Conservation (phyloP, 192 early-diverging fungal species). For the Coemansia guatemalensis region DNA sequence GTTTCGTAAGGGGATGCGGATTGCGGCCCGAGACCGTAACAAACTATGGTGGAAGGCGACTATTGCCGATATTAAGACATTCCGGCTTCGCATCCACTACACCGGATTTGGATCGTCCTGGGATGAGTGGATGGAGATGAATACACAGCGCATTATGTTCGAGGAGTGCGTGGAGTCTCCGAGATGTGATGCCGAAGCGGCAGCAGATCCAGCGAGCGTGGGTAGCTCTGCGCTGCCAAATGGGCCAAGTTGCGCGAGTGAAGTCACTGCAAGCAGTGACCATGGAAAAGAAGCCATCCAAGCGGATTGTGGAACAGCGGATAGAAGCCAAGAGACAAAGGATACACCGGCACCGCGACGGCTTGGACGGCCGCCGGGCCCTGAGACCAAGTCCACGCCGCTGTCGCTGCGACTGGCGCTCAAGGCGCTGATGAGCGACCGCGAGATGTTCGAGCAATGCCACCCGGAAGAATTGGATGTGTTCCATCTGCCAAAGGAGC, state of each 20-base stretch:
- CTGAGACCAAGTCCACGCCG: conserved; percentile 22
- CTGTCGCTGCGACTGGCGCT: conserved; percentile 40
- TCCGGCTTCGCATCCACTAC: conserved; percentile 62
- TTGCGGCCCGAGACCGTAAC: conserved; percentile 61
- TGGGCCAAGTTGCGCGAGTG: neutral
- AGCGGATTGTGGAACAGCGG: neutral
- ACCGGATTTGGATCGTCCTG: conserved; percentile 53
- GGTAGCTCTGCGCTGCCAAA: neutral
- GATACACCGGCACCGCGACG: conserved; percentile 11
- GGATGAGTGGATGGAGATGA: conserved; percentile 73
- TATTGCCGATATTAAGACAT: conserved; percentile 61
- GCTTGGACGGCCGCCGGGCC: conserved; percentile 30
- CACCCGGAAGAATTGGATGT: conserved; percentile 22
- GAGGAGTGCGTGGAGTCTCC: conserved; percentile 3
- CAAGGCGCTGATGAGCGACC: conserved; percentile 17
- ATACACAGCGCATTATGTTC: conserved; percentile 59
- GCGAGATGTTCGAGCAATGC: conserved; percentile 11
- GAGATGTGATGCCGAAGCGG: neutral
- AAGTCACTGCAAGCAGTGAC: neutral
- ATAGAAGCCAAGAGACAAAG: neutral
- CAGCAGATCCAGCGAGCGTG: neutral
- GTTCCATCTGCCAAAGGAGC: conserved; percentile 47
- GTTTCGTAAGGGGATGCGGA: conserved; percentile 42
- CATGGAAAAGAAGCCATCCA: neutral
- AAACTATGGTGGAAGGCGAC: conserved; percentile 60